Evolutionary conservation across 176 grass and related monocot genomes (phyloP), one percentile per base, ranked within the genome.

Genomic region (Leersia perrieri): DNA sequence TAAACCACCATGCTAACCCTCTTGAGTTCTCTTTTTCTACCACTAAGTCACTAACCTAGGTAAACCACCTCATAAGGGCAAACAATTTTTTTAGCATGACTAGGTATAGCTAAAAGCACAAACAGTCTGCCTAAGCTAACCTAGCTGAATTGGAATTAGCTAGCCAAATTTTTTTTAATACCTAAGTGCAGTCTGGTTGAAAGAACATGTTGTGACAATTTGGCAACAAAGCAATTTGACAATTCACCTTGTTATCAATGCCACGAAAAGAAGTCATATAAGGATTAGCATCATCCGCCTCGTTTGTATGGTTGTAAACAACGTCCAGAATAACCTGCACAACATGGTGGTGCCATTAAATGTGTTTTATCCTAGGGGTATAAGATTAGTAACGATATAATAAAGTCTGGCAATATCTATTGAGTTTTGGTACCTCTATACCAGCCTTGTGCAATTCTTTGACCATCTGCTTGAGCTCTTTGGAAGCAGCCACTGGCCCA

Each of bases 291-390:
- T 99, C 92, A 91, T 93, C 92, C 15, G 75, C 84, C 90, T 99
- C 96, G 86, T 99, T 99, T 32, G 96, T 99, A 80, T 99, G 96
- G 82, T 99, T 99, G 60, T 93, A 99, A 80, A 99, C 96, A 36
- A 99, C 90, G 12, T 99, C 96, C 76, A 99, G 88, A 93, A 99
- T 99, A 66, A 99, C 96, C 96, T 99, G 64, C 34, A 29, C 25
- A 75, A 39, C 81, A 88, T 44, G 29, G 44, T 61, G 28, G 69
- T 27, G 41, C 15, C 25, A 75, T 12, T 71, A 84, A 45, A 40
- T 66, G 10, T 57, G n/a, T 63, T 68, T 63, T 85, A 57, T 62
- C 35, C 25, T 25, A 25, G 10, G 6, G 5, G 20, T 58, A n/a
- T 10, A 8, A 45, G 14, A 58, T 58, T 67, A 82, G 76, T 10